Conservation (phyloP, 2,329 filamentous ascomycete genomes). For the Penicillium aurantiogriseum region DNA sequence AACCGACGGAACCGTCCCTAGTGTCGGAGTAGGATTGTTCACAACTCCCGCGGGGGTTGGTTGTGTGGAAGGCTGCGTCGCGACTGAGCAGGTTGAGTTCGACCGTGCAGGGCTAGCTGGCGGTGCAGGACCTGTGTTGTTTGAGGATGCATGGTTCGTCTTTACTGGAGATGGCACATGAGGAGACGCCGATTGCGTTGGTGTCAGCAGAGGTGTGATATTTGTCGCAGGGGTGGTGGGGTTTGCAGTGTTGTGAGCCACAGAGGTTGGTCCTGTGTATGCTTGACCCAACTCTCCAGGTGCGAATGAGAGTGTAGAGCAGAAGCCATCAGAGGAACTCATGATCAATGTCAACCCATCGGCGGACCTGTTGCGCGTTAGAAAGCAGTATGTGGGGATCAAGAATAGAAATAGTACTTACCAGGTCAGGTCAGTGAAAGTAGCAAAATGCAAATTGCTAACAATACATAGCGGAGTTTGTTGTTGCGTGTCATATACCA, state of each 20-base stretch:
- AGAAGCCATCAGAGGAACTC: constrained; percentile 98
- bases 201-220: constrained; percentile 68
- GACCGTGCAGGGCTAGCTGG: constrained; percentile 78
- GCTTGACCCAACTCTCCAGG: constrained; percentile 80
- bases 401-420: constrained; percentile 48
- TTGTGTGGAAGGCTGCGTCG: constrained; percentile 56
- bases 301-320: constrained; percentile 82
- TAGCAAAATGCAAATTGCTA: constrained; percentile 95
- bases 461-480: constrained; percentile 90
- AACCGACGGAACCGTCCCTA: constrained; percentile 73
- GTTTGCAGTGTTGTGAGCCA: constrained; percentile 32
- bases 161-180: constrained; percentile 54
- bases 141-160: constrained; percentile 55
- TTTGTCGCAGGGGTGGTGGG: constrained; percentile 56
- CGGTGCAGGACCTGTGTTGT: constrained; percentile 57
- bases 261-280: constrained; percentile 57
- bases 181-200: constrained; percentile 61
- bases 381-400: constrained; percentile 17
- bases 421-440: constrained; percentile 95
- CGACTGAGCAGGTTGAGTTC: constrained; percentile 79
- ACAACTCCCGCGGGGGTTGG: constrained; percentile 51
- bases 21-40: constrained; percentile 75
- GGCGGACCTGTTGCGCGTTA: constrained; percentile 59
- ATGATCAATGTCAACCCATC: constrained; percentile 80
- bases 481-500: constrained; percentile 96